Conservation (phyloP, 2,329 filamentous ascomycete genomes). For the Sporothrix sp. region DNA sequence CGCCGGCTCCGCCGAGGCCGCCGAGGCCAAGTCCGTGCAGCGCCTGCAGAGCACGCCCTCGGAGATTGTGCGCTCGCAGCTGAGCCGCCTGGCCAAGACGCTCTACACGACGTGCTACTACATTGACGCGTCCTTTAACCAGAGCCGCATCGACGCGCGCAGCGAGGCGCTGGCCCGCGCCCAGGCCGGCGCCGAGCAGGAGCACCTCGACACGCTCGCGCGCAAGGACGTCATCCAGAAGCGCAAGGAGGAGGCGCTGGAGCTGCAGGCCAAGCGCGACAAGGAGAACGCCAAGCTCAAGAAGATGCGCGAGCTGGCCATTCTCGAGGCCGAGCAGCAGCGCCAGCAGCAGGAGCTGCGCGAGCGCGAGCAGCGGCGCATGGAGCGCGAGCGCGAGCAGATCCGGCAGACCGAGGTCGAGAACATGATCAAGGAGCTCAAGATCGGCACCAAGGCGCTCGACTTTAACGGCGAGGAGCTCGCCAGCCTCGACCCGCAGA, state of each 20-base stretch:
- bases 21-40: constrained; percentile 75
- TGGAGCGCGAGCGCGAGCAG: constrained; percentile 79
- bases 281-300: constrained; percentile 88
- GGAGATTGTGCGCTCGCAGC: constrained; percentile 91
- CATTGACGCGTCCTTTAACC: constrained; percentile 82
- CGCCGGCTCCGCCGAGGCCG: constrained; percentile 80
- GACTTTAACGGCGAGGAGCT: constrained; percentile 73
- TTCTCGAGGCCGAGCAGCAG: constrained; percentile 81
- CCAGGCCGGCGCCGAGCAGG: constrained; percentile 79
- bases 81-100: constrained; percentile 82
- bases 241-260: constrained; percentile 92
- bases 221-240: constrained; percentile 89
- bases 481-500: constrained; percentile 78
- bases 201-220: constrained; percentile 75
- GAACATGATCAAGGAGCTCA: constrained; percentile 84
- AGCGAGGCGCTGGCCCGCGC: constrained; percentile 72
- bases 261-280: constrained; percentile 77
- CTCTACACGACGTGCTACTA: constrained; percentile 93
- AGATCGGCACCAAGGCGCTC: constrained; percentile 68
- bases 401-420: constrained; percentile 90
- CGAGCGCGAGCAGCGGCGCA: constrained; percentile 76
- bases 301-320: constrained; percentile 73
- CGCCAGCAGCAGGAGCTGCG: constrained; percentile 87
- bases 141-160: constrained; percentile 68
- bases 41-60: constrained; percentile 94